phyloP scores from a whole-genome alignment of 2,329 filamentous ascomycete genomes.

The Trichoderma gracile region DNA sequence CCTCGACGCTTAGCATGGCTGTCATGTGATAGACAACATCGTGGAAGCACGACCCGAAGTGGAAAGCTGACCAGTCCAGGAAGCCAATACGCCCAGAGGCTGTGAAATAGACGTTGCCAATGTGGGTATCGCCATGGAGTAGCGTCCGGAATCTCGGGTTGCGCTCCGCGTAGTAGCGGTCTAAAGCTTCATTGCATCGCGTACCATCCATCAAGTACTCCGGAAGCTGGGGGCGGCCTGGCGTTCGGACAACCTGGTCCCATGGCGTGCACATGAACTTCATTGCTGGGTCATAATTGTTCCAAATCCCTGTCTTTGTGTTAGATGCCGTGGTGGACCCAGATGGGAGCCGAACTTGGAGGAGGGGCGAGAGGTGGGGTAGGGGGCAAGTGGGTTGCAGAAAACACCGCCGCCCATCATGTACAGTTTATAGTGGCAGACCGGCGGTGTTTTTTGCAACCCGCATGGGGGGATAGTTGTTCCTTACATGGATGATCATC shows the following conservation, averaged over 20 bases:
- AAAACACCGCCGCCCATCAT: no score
- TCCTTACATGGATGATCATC: slow-evolving; percentile 20
- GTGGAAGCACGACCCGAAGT: slow-evolving; percentile 17
- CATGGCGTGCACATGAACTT: slow-evolving; percentile 18
- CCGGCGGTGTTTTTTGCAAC: no score
- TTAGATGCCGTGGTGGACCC: neutral
- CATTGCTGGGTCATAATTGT: slow-evolving; percentile 19
- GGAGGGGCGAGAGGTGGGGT: neutral
- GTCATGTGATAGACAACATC: slow-evolving; percentile 22
- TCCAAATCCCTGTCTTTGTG: slow-evolving; percentile 9
- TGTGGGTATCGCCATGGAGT: slow-evolving; percentile 10
- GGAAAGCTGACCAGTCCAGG: slow-evolving; percentile 16
- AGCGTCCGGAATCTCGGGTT: slow-evolving; percentile 13
- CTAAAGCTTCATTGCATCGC: slow-evolving; percentile 10
- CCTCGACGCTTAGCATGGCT: slow-evolving; percentile 11
- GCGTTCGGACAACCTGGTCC: slow-evolving; percentile 9
- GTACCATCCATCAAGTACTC: slow-evolving; percentile 14
- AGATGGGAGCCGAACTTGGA: neutral
- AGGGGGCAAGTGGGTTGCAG: no score
- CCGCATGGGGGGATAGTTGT: neutral
- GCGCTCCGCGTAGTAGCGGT: slow-evolving; percentile 14
- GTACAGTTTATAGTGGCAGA: no score
- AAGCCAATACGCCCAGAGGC: slow-evolving; percentile 8
- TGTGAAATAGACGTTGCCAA: slow-evolving; percentile 12
- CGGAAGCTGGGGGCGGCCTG: slow-evolving; percentile 7